Evolutionary conservation across 2,329 filamentous ascomycete species (phyloP), one percentile per base, ranked within the genome.

Genomic region (Sclerotinia glacialis): DNA sequence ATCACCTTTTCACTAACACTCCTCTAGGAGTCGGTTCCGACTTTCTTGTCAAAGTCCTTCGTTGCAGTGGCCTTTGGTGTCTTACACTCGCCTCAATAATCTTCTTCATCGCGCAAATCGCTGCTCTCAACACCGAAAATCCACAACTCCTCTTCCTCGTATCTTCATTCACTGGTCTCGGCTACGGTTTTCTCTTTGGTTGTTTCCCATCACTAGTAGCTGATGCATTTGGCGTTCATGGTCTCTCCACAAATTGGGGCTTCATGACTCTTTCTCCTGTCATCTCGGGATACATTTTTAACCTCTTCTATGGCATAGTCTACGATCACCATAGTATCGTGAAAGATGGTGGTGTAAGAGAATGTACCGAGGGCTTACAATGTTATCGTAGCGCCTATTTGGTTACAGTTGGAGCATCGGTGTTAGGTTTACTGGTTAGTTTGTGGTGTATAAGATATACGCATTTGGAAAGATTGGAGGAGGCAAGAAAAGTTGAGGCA

Each of bases 161-260:
- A 23, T 97, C 93, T 0, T 86, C 88, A 0, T 83, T 96, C 28
- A 96, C 91, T 0, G 95, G 95, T 0, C 81, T 98, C 0, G 93
- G 88, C 1, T 99, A 99, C 77, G 95, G 95, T 2, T 92, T 96
- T 71, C 83, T 98, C 0, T 98, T 98, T 72, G 95, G 95, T 44
- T 93, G 97, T 26, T 97, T 91, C 77, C 95, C 95, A 0, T 93
- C 93, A 16, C 87, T 98, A 23, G 86, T 91, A 12, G 92, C 93
- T 8, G 93, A 98, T 76, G 89, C 90, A 0, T 99, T 99, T 76
- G 95, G 95, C 9, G 90, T 97, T 34, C 85, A 89, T 68, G 94
- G 93, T 1, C 82, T 99, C 56, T 93, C 90, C 65, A 92, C 97
- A 76, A 99, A 98, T 75, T 99, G 95, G 94, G 95, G 95, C 18